Evolutionary conservation across 2,329 filamentous ascomycete species (phyloP), one percentile per base, ranked within the genome.

Genomic region (Endoconidiophora laricicola): DNA sequence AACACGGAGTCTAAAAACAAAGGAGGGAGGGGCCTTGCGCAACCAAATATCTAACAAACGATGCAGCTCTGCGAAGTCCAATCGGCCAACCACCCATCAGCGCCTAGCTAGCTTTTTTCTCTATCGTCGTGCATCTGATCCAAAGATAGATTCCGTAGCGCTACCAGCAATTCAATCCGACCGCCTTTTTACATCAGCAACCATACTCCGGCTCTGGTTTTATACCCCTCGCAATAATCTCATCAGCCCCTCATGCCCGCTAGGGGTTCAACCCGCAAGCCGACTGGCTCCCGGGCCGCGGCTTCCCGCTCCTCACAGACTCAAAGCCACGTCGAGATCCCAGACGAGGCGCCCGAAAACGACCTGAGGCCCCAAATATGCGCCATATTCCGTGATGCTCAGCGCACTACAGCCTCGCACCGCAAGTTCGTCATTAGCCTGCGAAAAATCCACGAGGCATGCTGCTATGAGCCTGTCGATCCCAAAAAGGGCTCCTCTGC

Each of bases 381-480:
- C 61, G 66, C 73, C 49, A 73, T 86, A 45, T 88, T 88, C 60
- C 73, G 74, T 56, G 83, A 88, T 63, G 87, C 90, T 33, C 91
- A 98, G 64, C 81, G 82, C 58, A 93, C 85, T 1, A 93, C 84
- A 0, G 86, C 88, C 1, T 85, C 85, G 2, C 91, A 98, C 62
- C 74, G 90, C 54, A 96, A 96, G 62, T 74, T 94, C 0, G 82
- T 83, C 3, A 83, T 95, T 54, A 87, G 80, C 46, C 68, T 98
- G 54, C 79, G 90, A 55, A 95, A 94, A 65, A 75, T 94, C 41
- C 90, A 96, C 60, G 90, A 95, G 62, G 72, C 81, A 37, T 94
- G 86, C 66, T 80, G 76, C 60, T 81, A 81, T 58, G 77, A 80
- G 57, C 76, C 69, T 16, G 70, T 66, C 33, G 70, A 64, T 54